Conservation (phyloP, 805 yeast species). For the Candida tammaniensis region DNA sequence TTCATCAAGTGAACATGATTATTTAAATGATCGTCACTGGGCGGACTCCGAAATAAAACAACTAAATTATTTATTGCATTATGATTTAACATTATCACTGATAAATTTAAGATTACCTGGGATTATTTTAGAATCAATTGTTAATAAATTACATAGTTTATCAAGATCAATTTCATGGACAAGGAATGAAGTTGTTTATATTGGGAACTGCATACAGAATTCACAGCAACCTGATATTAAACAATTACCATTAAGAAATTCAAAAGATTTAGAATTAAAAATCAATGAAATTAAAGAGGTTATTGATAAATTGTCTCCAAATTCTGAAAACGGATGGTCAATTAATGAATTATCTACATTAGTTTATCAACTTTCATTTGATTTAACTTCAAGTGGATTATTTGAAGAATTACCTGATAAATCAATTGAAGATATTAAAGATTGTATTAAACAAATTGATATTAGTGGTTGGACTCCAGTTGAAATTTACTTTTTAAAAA, state of each 20-base stretch:
- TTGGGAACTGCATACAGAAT: conserved; percentile 2
- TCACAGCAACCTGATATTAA: background rate
- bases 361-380: conserved; percentile 8
- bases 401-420: conserved; percentile 14
- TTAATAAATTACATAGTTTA: background rate
- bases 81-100: conserved; percentile 11
- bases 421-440: conserved; percentile 10
- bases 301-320: background rate
- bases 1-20: conserved; percentile 14
- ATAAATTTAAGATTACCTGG: conserved; percentile 4
- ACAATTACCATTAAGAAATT: conserved; percentile 6
- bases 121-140: conserved; percentile 1
- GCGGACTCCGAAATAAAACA: conserved; percentile 4
- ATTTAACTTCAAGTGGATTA: conserved; percentile 13
- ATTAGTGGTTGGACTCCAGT: conserved; percentile 4
- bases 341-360: conserved; percentile 10
- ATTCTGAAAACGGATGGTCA: conserved; percentile 5
- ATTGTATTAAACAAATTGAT: conserved; percentile 2
- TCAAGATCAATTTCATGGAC: conserved; percentile 4
- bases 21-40: conserved; percentile 3
- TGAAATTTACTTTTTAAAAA: conserved; percentile 5
- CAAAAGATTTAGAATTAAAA: background rate
- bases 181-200: conserved; percentile 9
- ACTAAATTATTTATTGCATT: conserved; percentile 7
- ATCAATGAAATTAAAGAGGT: background rate